Base-by-base conservation (phyloP, 78 protist species). In the Cyanophora paradoxa region DNA sequence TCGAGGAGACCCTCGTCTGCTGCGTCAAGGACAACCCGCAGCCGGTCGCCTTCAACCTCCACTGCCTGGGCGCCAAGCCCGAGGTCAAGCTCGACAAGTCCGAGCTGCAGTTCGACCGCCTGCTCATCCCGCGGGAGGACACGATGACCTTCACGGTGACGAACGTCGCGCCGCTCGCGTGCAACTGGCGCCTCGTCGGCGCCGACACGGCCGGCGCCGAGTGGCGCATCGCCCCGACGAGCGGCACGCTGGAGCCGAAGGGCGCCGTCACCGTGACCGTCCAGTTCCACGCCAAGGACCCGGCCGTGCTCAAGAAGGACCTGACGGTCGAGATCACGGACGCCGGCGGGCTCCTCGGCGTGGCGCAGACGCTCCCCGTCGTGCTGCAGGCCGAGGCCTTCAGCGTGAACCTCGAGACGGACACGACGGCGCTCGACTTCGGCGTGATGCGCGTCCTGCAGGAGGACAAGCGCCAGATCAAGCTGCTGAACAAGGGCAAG, bases 21-120 rank as follows among this genome's bases (percentile, higher is more conserved):
- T 13, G 40, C 39, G 22, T 84, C 37, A 41, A 36, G 62, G 72
- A 84, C 79, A 78, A 75, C 61, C 93, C 93, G 6, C 39, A 50
- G 67, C 88, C 89, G 24, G 61, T 74, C 16, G 3, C 1, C n/a
- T 59, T 81, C 65, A n/a, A 62, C 41, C 24, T 88, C 41, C 13
- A 33, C 30, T 69, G 80, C 41, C 10, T 48, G 16, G 93, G 93
- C 24, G 6, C 58, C 26, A 2, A 2, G 37, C 90, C 90, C 17
- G 22, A 3, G 31, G 26, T 76, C 14, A 58, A 62, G 31, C 40
- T 72, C 26, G 0, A 7, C 5, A 26, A 2, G 3, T 0, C 6
- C 14, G 40, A 1, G 31, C 4, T 85, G 41, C 52, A 66, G 19
- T 87, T 87, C 56, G 72, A 73, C 4, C 72, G 81, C 20, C 39